Conservation (phyloP, 805 yeast genomes). For the Yarrowia sp. region DNA sequence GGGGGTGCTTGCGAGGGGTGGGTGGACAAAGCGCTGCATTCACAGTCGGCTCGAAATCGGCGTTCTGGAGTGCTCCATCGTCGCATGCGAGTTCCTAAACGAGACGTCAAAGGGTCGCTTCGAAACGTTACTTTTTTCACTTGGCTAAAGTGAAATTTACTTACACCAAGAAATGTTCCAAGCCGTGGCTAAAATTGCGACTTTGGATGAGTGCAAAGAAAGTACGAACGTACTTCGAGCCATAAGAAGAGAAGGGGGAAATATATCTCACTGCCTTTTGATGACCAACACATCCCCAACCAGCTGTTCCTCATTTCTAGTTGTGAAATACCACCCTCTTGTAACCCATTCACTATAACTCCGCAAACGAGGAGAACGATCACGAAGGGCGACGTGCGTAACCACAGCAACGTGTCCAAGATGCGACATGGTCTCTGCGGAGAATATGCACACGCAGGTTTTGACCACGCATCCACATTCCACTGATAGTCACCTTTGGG, state of each 20-base stretch:
- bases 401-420: not conserved
- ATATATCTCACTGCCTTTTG: no score
- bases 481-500: no score
- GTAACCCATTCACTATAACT: no score
- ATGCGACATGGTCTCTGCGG: not conserved
- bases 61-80: no score
- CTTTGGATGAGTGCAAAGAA: no score
- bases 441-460: not conserved
- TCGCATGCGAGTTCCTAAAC: not conserved
- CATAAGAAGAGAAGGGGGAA: no score
- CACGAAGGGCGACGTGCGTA: no score
- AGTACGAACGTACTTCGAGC: no score
- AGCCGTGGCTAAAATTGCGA: not conserved
- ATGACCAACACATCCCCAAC: no score
- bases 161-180: not conserved
- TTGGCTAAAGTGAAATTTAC: not conserved
- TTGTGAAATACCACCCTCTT: no score
- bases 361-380: no score
- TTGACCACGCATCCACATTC: not conserved
- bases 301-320: no score
- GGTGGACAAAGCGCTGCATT: not conserved
- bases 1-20: constrained; percentile 5
- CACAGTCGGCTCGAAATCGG: not conserved
- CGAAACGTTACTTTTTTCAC: not conserved
- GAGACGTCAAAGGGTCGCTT: not conserved